Percentiles rank a stretch among this genome's conserved stretches.
Conservation (phyloP, 2,329 filamentous ascomycete species). For the Colletotrichum endophyticum region DNA sequence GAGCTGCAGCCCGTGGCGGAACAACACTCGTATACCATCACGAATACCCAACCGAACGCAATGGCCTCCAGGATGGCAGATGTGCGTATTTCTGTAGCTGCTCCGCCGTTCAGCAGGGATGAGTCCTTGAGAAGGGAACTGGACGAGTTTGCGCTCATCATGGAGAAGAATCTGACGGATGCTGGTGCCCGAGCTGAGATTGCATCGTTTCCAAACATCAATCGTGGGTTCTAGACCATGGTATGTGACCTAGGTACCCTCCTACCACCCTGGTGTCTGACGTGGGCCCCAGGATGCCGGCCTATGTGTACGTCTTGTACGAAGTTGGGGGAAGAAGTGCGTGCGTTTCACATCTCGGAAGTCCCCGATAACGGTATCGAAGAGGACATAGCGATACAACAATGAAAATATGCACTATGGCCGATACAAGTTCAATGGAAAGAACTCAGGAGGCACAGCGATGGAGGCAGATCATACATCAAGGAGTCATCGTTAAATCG, state of each 20-base stretch:
- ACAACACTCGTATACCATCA: background rate
- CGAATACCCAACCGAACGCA: background rate
- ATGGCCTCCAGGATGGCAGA: background rate
- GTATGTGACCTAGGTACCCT: background rate
- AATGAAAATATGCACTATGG: background rate
- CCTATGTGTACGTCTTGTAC: background rate
- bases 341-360: background rate
- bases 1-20: background rate
- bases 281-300: background rate
- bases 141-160: background rate
- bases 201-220: background rate
- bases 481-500: background rate
- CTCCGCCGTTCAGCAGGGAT: background rate
- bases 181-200: background rate
- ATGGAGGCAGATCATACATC: background rate
- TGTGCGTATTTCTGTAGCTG: background rate
- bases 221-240: background rate
- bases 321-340: background rate
- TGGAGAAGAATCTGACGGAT: background rate
- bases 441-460: background rate
- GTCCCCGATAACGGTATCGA: background rate
- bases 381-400: background rate
- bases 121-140: background rate
- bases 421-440: background rate
- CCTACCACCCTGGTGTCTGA: background rate